Base-by-base conservation (phyloP, 169 alveolate species). In the Plasmodium knowlesi region DNA sequence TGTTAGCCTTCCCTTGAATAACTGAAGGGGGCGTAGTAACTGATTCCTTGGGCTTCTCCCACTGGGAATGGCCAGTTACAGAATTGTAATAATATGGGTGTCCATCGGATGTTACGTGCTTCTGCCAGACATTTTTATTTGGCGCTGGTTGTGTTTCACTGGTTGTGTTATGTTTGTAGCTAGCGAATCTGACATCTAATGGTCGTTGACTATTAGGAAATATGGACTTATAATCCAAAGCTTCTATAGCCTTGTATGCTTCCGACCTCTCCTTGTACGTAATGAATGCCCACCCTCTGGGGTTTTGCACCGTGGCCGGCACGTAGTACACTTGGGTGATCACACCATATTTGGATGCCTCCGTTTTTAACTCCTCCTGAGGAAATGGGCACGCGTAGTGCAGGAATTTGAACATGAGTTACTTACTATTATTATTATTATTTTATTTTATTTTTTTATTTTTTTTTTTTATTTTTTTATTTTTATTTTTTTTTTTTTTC, bases 41-140 rank as follows among this genome's bases (percentile, higher is more conserved):
- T n/a, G 74, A 43, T 37, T 98, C 99, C 57, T 93, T 92, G 10
- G 99, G 99, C 76, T 94, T 86, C 81, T 97, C 98, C 99, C 99
- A 98, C 84, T 97, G 98, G 22, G 98, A 96, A 82, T 96, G 95
- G 25, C 97, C 97, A 19, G 98, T 96, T 32, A 95, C 73, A 30
- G 92, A 94, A 85, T 97, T 97, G 92, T 97, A 96, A 76, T 97
- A 97, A 90, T 97, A 97, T 70, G 97, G 97, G n/a, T 95, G 95
- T 9, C 98, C 98, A 83, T 97, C 98, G 5, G 98, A 82, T 34
- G 97, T 97, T 25, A 96, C 93, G 92, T 95, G 97, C 86, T 97
- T 97, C 96, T 96, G 97, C 98, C 98, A 97, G 61, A 90, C 67
- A 53, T 96, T 97, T 82, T 92, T 76, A 54, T 91, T 94, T 14